Evolutionary conservation across 768 basidiomycete species (phyloP).

Genomic region (Termitomyces sp.): DNA sequence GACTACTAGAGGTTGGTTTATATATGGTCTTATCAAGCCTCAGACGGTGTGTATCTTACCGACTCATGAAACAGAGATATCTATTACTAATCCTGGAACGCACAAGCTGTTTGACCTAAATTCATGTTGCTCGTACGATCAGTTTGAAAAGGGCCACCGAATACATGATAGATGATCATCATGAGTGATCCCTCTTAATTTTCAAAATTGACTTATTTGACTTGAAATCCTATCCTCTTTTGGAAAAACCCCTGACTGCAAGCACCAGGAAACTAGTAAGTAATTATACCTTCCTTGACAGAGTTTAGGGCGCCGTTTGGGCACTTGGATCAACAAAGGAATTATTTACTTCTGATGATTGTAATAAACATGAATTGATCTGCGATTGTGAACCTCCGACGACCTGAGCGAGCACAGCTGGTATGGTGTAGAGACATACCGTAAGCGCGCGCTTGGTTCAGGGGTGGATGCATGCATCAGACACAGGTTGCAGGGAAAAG

Average conservation of each 20-base stretch:
- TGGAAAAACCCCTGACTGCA: not conserved
- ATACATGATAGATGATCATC: not conserved
- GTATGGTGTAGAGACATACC: not conserved
- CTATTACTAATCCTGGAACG: not conserved
- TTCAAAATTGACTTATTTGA: not conserved
- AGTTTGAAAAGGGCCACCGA: not conserved
- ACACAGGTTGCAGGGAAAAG: not conserved
- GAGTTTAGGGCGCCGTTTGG: not conserved
- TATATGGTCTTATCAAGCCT: not conserved
- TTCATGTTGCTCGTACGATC: not conserved
- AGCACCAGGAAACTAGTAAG: not conserved
- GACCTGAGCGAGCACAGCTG: not conserved
- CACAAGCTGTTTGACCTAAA: not conserved
- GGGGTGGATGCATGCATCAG: not conserved
- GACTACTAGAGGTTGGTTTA: not conserved
- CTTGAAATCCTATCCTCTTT: not conserved
- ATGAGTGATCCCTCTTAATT: not conserved
- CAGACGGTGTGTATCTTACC: constrained; percentile 1
- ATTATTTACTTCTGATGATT: not conserved
- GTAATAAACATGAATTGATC: not conserved
- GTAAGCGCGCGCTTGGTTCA: not conserved
- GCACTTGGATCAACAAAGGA: too few relatives aligned
- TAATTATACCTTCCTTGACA: too few relatives aligned
- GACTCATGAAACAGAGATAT: not conserved
- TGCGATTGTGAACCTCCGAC: not conserved